Evolutionary conservation across 768 basidiomycete genomes (phyloP), one percentile per base, ranked within the genome.

Genomic region (Termitomyces sp.): DNA sequence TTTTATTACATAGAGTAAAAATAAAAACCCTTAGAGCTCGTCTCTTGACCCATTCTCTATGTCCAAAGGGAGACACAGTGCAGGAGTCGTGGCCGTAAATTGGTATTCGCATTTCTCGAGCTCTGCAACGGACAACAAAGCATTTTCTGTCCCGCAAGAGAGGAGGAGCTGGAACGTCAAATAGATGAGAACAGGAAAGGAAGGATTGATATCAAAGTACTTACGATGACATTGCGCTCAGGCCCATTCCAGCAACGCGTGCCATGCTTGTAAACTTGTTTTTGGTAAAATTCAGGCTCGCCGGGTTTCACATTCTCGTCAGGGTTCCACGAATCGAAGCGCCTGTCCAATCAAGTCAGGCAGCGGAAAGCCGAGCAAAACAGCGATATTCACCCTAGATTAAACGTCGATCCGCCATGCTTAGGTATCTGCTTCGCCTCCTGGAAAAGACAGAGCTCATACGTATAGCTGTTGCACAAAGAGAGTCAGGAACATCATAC

Each of bases 241-340:
- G 97, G 97, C 1, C 97, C 96, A 68, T 97, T 97, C 96, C 96
- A 97, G 78, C 96, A 98, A 69, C 88, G 86, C 5, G 94, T 81
- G 44, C 96, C 97, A 56, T 82, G 79, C 40, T 86, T 86, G 77
- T 98, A 99, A 15, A 84, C 73, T 68, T 96, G 94, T 67, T 85
- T 88, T 50, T 82, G 75, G 73, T 98, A 97, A 74, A 88, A 97
- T 38, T 84, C 89, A 3, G 81, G 80, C 28, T 84, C 77, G 3
- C 91, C 94, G 4, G 80, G 78, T 62, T 79, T 67, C 2, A 84
- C 81, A 56, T 81, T 82, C 0, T 81, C 70, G 18, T 81, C 79
- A 2, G 81, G 78, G 70, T 94, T 90, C 96, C 96, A 98, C 1
- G 87, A 84, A 1, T 83, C 72, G 73, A 92, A 98, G 74, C 79